Evolutionary conservation across 2,329 filamentous ascomycete genomes (phyloP).

Genomic region (Hypoxylon sp.): DNA sequence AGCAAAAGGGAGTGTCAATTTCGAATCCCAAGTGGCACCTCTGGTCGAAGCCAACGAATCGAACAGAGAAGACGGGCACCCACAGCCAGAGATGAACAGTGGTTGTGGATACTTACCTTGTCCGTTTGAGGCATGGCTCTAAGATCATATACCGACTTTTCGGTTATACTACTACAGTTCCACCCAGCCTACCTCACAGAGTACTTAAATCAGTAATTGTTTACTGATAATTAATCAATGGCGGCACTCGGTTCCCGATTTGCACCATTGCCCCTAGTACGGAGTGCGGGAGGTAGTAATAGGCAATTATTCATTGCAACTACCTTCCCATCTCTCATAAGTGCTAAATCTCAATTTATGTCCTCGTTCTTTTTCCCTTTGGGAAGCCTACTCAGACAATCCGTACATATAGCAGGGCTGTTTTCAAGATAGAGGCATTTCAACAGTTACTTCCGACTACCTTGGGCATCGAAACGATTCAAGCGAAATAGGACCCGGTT

Average conservation of each 20-base stretch:
- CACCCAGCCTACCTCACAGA: conserved; percentile 7
- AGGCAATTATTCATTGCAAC: conserved; percentile 22
- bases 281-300: conserved; percentile 9
- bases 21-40: background rate
- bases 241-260: conserved; percentile 13
- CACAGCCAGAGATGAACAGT: background rate
- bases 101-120: background rate
- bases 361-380: background rate
- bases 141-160: conserved; percentile 10
- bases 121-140: conserved; percentile 1
- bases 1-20: conserved; percentile 1
- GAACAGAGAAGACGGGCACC: background rate
- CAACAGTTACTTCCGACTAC: background rate
- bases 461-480: background rate
- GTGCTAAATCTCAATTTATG: background rate
- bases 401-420: background rate
- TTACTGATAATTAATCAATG: conserved; percentile 26
- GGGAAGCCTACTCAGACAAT: background rate
- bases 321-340: conserved; percentile 1
- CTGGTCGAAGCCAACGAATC: background rate
- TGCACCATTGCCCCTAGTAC: conserved; percentile 12
- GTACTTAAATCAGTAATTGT: conserved; percentile 11
- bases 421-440: background rate
- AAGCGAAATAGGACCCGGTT: background rate
- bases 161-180: conserved; percentile 15